These are phyloP conservation scores for Phytophthora quininea DNA, from an alignment of 352 stramenopile species.

Conservation along the genomic window DNA sequence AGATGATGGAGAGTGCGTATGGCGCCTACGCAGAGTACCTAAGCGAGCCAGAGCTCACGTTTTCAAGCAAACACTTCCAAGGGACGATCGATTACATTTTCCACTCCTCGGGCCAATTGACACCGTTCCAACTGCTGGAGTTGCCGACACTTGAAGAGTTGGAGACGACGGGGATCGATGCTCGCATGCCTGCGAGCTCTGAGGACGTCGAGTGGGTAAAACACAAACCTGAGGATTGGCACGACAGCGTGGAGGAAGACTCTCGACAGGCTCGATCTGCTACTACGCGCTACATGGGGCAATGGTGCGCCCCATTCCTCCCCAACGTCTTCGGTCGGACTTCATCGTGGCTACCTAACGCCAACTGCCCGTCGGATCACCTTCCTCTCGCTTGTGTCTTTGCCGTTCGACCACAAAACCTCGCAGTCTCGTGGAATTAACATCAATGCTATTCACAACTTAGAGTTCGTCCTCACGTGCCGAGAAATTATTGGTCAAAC, in stretches of 20 bases:
- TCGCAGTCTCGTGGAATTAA: constrained; percentile 63
- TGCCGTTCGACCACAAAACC: constrained; percentile 46
- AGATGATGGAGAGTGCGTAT: constrained; percentile 82
- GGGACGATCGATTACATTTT: constrained; percentile 90
- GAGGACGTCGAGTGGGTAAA: constrained; percentile 50
- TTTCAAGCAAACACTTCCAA: constrained; percentile 56
- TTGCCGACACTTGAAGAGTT: constrained; percentile 57
- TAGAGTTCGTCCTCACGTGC: constrained; percentile 42
- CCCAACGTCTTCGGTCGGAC: constrained; percentile 39
- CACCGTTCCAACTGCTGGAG: constrained; percentile 59
- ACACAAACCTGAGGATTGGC: constrained; percentile 46
- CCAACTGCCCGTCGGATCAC: constrained; percentile 76
- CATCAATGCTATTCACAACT: neutral
- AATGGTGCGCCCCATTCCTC: constrained; percentile 51
- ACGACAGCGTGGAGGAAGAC: constrained; percentile 35
- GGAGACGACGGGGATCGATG: constrained; percentile 47
- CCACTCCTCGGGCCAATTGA: constrained; percentile 59
- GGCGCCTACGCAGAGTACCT: constrained; percentile 50
- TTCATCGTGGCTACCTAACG: constrained; percentile 70
- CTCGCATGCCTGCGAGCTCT: constrained; percentile 15
- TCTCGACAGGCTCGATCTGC: constrained; percentile 9
- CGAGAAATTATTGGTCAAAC: constrained; percentile 20
- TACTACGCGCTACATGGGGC: constrained; percentile 52
- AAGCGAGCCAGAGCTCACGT: constrained; percentile 77
- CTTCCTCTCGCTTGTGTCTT: constrained; percentile 76